phyloP scores from a whole-genome alignment of 2,329 filamentous ascomycete species.

The Hypoxylon sp. region DNA sequence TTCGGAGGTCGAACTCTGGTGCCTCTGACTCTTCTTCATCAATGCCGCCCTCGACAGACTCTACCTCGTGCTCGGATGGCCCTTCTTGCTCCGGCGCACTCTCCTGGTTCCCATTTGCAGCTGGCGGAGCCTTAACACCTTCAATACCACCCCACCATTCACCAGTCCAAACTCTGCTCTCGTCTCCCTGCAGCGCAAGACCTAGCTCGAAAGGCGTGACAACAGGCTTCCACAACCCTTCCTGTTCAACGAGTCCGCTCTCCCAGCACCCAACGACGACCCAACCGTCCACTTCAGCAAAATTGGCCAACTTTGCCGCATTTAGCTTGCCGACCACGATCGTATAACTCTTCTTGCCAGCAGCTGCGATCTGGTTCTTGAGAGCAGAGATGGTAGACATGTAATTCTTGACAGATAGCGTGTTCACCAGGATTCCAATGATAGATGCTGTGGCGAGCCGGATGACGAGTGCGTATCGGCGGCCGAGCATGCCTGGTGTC shows the following conservation, averaged over 20 bases:
- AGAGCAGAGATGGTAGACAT: slow-evolving; percentile 83
- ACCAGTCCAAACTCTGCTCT: slow-evolving; percentile 85
- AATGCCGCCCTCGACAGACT: slow-evolving; percentile 61
- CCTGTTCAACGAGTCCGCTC: slow-evolving; percentile 90
- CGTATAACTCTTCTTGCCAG: slow-evolving; percentile 95
- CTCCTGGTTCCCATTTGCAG: slow-evolving; percentile 49
- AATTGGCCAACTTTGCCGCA: slow-evolving; percentile 95
- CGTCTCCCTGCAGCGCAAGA: slow-evolving; percentile 81
- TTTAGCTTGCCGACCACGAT: slow-evolving; percentile 98
- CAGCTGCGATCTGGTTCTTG: slow-evolving; percentile 77
- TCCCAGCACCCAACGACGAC: slow-evolving; percentile 99
- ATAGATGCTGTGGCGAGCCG: slow-evolving; percentile 84
- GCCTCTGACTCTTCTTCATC: slow-evolving; percentile 81
- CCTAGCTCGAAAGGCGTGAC: slow-evolving; percentile 96
- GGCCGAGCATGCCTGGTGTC: slow-evolving; percentile 74
- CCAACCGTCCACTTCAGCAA: slow-evolving; percentile 95
- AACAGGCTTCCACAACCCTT: slow-evolving; percentile 88
- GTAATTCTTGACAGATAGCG: slow-evolving; percentile 92
- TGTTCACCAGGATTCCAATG: slow-evolving; percentile 96
- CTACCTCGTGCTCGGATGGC: slow-evolving; percentile 37
- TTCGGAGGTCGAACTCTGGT: slow-evolving; percentile 93
- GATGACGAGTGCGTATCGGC: slow-evolving; percentile 89
- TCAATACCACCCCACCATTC: slow-evolving; percentile 93
- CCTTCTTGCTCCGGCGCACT: slow-evolving; percentile 34
- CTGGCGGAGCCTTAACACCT: slow-evolving; percentile 66